Evolutionary conservation across 73 alveolate genomes (phyloP).

Genomic region (Tetrahymena elliotti): DNA sequence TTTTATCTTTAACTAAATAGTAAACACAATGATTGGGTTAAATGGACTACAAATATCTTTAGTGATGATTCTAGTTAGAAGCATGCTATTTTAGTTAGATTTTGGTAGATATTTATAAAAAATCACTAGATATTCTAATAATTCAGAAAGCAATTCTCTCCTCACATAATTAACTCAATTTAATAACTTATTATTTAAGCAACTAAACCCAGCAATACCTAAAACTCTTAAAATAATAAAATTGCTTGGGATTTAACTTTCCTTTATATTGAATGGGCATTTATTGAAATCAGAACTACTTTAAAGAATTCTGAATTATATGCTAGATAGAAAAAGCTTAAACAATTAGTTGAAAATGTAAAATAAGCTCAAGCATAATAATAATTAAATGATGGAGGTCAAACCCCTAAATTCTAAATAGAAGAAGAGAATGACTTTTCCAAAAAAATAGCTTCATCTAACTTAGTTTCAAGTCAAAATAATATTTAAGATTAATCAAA

Average conservation of each 20-base stretch:
- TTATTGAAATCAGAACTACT: background rate
- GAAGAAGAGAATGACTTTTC: background rate
- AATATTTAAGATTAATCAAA: background rate
- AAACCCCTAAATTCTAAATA: background rate
- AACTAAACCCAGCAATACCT: background rate
- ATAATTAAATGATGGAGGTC: background rate
- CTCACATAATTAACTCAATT: background rate
- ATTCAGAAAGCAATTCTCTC: background rate
- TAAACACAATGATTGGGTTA: background rate
- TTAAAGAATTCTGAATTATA: background rate
- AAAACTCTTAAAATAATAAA: background rate
- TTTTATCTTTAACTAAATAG: background rate
- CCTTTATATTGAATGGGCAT: background rate
- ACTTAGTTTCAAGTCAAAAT: background rate
- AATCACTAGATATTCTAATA: background rate
- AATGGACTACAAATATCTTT: background rate
- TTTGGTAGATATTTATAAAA: background rate
- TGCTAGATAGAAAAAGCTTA: background rate
- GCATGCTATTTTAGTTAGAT: background rate
- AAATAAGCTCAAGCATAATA: background rate
- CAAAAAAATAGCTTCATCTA: background rate
- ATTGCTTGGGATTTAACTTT: background rate
- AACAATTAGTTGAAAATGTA: background rate
- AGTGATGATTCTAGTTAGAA: background rate
- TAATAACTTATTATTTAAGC: background rate